Evolutionary conservation across 108 stramenopile species (phyloP), one percentile per base, ranked within the genome.

Genomic region (Fistulifera pelliculosa): DNA sequence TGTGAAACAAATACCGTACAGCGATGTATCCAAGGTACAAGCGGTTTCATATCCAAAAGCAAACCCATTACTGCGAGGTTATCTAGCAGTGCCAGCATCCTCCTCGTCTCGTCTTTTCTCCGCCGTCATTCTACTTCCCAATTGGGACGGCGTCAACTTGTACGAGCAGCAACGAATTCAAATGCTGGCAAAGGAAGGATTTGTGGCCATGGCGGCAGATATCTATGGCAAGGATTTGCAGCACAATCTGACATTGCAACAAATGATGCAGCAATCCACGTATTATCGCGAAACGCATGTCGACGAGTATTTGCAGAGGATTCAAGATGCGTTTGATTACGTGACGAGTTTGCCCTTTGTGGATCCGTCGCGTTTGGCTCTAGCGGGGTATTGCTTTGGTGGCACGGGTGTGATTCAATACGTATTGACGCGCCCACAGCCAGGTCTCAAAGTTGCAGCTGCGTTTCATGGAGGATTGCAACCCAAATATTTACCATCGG

Each of bases 81-180:
- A 35, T 35, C 31, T 35, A 3, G 31, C 31, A 6, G 31, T 35
- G 8, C 31, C 31, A 35, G 3, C 31, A 8, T 35, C 43, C 52
- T n/a, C 41, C 38, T 22, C 0, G 40, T 42, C 3, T 8, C 31
- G 31, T 3, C 31, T 3, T 8, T 8, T 6, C 8, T 70, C 74
- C 14, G 69, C 62, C 5, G 47, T 75, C 38, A 39, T 75, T 22
- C 54, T 75, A 47, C 35, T 75, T 18, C 74, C 74, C 4, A 52
- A 70, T 39, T 70, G 65, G 61, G 60, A 61, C 49, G 69, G 65
- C 19, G 69, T 61, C n/a, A 54, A 45, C 27, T 24, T 17, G 52
- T 73, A 69, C 55, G 76, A 73, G 61, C 40, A 58, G 26, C 56
- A 69, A 52, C 71, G 76, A 14, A 68, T 60, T 27, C 57, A 55